Conservation (phyloP, 2,329 filamentous ascomycete genomes). For the Cryphonectria japonica region DNA sequence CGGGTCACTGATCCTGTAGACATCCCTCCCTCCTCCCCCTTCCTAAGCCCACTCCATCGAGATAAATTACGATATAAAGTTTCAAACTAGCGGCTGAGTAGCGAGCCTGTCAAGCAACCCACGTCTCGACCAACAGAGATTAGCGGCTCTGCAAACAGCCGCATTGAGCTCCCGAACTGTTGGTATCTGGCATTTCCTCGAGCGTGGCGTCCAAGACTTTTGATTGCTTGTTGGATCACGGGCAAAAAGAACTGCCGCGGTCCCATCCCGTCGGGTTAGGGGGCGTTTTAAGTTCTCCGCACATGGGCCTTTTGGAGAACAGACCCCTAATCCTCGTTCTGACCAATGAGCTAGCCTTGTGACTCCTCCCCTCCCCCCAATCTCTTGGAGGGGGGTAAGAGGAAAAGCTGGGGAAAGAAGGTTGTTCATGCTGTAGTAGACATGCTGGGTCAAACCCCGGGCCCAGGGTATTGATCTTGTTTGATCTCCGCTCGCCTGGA, state of each 20-base stretch:
- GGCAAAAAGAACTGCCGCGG: slow-evolving; percentile 1
- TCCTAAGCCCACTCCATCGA: neutral
- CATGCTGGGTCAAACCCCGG: neutral
- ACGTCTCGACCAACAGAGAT: neutral
- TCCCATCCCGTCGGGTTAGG: slow-evolving; percentile 5
- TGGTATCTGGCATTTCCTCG: neutral
- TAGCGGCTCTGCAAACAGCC: neutral
- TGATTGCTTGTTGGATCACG: neutral
- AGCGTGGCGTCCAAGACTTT: neutral
- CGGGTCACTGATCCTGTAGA: neutral
- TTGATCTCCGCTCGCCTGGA: neutral
- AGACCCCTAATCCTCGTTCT: neutral
- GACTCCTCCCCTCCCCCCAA: neutral
- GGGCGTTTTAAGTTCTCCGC: neutral
- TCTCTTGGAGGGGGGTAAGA: neutral
- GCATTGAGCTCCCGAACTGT: neutral
- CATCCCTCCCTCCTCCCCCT: neutral
- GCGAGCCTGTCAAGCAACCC: neutral
- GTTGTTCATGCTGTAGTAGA: neutral
- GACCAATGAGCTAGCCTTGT: neutral
- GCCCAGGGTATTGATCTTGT: neutral
- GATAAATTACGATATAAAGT: neutral
- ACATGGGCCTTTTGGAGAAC: neutral
- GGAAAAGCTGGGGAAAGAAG: neutral
- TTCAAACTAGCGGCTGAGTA: neutral